Base-by-base conservation (phyloP, 208 protist species). In the Porcisia hertigi region DNA sequence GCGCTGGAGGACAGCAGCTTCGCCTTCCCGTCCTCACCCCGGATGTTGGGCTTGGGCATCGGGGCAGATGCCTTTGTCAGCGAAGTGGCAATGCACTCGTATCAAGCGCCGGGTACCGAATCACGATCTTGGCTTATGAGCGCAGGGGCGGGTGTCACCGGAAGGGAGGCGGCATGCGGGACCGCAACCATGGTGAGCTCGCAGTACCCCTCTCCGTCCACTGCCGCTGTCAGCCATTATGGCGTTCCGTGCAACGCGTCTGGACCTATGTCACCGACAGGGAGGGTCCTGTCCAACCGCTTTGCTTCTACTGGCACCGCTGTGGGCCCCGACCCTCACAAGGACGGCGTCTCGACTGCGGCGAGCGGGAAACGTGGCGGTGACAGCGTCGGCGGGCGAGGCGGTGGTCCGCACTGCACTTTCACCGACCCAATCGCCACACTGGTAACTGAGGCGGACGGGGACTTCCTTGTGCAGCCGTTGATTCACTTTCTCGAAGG, bases 401-500 rank as follows among this genome's bases (percentile, higher is more conserved):
- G 59, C 25, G 63, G 63, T 12, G 6, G 30, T 30, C 30, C 23
- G 41, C 7, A 67, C 34, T 30, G 52, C 9, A 3, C 20, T 2
- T 71, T 47, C 1, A 49, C 18, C 30, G 69, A 82, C 45, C 49
- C 69, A 12, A 39, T 59, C 39, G 41, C 73, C 3, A 65, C 78
- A 57, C 73, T 75, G 52, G 70, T 73, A 53, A 82, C 78, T 2
- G 78, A 78, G 73, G 78, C 73, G 25, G 78, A 82, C 25, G 69
- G 66, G 20, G 78, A 82, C 34, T 25, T 82, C 25, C 78, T 82
- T 3, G 58, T 78, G 58, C 73, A 71, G 58, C 73, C 78, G 57
- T 36, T 82, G 41, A n/a, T 82, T 47, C 78, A 75, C 49, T 82
- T 71, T 43, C 66, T 78, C 7, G 66, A 77, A 66, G 78, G 77